Evolutionary conservation across 306 rosid species (phyloP).

Genomic region (Abrus pulchellus): DNA sequence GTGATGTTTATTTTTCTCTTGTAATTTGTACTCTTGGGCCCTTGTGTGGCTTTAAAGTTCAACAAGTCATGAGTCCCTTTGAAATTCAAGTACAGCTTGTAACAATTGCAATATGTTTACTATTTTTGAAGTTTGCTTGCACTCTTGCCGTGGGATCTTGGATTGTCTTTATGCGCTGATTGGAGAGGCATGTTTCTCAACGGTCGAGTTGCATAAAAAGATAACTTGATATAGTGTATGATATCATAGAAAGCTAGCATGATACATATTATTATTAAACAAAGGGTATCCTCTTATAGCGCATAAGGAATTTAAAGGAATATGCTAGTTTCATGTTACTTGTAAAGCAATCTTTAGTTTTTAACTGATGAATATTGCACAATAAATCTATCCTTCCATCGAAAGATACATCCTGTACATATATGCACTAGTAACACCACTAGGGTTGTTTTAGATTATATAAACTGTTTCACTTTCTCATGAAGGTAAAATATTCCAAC

Average conservation of each 20-base stretch:
- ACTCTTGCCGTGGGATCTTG: no score
- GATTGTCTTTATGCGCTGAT: no score
- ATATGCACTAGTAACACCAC: not conserved
- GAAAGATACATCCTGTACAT: not conserved
- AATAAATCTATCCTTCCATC: not conserved
- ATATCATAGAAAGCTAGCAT: not conserved
- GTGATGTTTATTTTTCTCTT: conserved; percentile 44
- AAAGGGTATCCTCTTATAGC: not conserved
- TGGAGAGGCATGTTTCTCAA: not conserved
- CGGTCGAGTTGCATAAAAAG: not conserved
- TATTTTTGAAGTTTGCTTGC: no score
- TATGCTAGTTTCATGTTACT: no score
- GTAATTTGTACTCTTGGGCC: conserved; percentile 40
- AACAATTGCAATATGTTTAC: not conserved
- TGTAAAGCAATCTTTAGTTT: not conserved
- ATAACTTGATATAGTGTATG: not conserved
- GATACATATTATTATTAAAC: not conserved
- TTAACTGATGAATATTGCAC: conserved; percentile 3
- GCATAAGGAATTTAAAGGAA: no score
- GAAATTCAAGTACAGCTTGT: conserved; percentile 7
- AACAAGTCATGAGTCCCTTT: not conserved
- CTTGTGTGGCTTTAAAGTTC: not conserved
- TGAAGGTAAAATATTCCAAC: not conserved
- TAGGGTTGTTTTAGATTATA: not conserved
- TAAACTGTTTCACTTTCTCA: conserved; percentile 10